phyloP scores from a whole-genome alignment of 371 early-diverging fungal genomes.

The Funneliformis caledonium region DNA sequence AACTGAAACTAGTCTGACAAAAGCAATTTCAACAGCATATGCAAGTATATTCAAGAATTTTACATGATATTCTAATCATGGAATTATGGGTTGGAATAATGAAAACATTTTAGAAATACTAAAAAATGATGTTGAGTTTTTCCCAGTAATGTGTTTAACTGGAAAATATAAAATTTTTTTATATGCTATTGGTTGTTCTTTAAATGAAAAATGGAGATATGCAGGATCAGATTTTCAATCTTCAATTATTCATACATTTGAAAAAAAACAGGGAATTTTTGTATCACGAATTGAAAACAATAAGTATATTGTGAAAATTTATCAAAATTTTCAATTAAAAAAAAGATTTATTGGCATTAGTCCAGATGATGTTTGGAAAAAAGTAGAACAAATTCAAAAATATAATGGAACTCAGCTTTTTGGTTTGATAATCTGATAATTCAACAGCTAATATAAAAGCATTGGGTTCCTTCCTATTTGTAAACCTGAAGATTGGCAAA shows the following conservation, averaged over 20 bases:
- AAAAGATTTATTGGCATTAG: background rate
- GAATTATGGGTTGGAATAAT: background rate
- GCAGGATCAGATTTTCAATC: background rate
- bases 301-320: background rate
- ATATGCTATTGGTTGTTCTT: background rate
- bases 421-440: too few species aligned
- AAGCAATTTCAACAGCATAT: constrained; percentile 2
- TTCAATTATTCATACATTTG: too few species aligned
- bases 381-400: background rate
- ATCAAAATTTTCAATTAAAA: constrained; percentile 14
- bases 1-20: background rate
- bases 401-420: too few species aligned
- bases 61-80: background rate
- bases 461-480: background rate
- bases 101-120: background rate
- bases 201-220: background rate
- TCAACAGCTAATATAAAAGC: too few species aligned
- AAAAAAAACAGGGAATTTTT: too few species aligned
- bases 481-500: background rate
- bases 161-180: background rate
- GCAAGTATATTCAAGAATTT: background rate
- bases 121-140: background rate
- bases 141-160: background rate
- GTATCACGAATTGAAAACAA: too few species aligned
- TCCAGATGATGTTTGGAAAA: background rate